Evolutionary conservation across 176 grass and related monocot genomes (phyloP).

Genomic region (Bothriochloa decipiens): DNA sequence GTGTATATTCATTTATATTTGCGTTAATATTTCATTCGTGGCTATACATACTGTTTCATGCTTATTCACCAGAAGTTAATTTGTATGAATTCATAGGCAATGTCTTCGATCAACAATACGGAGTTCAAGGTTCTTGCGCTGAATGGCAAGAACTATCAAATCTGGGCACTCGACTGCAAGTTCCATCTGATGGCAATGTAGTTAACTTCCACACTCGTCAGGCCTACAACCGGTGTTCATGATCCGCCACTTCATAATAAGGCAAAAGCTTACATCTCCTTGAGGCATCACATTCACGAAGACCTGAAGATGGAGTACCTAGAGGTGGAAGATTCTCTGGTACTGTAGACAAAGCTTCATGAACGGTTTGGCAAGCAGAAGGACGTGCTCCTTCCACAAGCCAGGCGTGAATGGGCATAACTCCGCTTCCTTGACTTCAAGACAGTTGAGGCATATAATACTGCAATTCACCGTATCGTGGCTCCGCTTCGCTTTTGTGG

Average conservation of each 20-base stretch:
- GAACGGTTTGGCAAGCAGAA: background rate
- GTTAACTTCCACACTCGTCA: background rate
- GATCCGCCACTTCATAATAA: background rate
- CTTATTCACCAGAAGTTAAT: background rate
- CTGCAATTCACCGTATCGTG: too few species aligned
- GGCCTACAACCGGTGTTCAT: background rate
- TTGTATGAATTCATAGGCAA: background rate
- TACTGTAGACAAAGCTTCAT: background rate
- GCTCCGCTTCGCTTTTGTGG: too few species aligned
- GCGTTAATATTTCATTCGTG: background rate
- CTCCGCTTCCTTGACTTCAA: background rate
- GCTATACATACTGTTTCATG: background rate
- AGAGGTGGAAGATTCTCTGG: background rate
- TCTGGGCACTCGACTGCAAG: background rate
- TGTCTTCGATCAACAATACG: background rate
- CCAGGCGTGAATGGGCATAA: background rate
- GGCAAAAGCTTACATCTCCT: too few species aligned
- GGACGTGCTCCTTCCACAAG: background rate
- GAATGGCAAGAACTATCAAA: background rate
- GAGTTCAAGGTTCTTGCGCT: background rate
- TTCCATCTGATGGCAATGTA: background rate
- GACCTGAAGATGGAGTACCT: background rate
- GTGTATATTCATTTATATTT: background rate
- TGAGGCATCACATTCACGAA: too few species aligned
- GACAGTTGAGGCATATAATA: too few species aligned